Evolutionary conservation across 2,329 filamentous ascomycete genomes (phyloP).

Genomic region (Clarireedia monteithiana): DNA sequence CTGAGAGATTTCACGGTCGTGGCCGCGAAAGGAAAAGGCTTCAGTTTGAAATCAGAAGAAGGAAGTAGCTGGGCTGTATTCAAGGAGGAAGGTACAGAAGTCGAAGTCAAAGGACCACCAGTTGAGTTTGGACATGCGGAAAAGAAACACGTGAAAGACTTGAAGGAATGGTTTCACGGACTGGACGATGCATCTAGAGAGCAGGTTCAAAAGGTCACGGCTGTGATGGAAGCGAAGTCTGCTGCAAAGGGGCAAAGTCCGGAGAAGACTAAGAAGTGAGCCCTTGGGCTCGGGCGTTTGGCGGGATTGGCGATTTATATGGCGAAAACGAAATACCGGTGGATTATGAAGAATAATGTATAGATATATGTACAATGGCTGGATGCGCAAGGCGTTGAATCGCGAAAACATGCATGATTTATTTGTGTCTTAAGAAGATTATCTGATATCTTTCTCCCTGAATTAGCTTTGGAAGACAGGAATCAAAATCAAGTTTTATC

Average conservation of each 20-base stretch:
- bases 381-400: not conserved
- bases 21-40: conserved; percentile 45
- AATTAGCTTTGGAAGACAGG: no score
- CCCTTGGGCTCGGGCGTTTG: not conserved
- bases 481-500: no score
- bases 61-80: conserved; percentile 56
- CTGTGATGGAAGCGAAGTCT: not conserved
- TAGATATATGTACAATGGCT: not conserved
- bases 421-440: no score
- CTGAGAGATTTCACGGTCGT: conserved; percentile 49
- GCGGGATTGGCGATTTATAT: not conserved
- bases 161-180: conserved; percentile 39
- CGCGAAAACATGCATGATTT: no score
- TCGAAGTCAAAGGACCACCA: conserved; percentile 49
- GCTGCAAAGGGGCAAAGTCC: not conserved
- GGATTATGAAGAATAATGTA: not conserved
- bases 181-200: conserved; percentile 32
- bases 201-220: not conserved
- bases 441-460: no score
- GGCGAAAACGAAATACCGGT: not conserved
- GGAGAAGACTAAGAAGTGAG: conserved; percentile 5
- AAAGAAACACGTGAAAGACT: conserved; percentile 38
- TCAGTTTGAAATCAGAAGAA: conserved; percentile 42
- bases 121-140: conserved; percentile 48
- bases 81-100: conserved; percentile 35